These are phyloP conservation scores for Hyphopichia burtonii DNA, from an alignment of 1,139 yeast genomes.

Conservation along the genomic window DNA sequence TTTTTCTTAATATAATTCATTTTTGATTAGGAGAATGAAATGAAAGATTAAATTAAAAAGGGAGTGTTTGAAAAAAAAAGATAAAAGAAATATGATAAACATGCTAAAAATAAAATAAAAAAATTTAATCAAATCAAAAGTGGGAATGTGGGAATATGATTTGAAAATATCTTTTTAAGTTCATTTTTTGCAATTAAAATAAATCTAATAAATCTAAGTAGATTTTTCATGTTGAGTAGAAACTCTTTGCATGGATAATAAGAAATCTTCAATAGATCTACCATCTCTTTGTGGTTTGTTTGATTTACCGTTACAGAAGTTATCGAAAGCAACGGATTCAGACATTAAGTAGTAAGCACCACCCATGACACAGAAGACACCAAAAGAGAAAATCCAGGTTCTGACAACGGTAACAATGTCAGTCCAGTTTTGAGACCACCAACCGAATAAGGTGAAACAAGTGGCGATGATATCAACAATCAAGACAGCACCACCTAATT, in stretches of 20 bases:
- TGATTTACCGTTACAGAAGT: slow-evolving; percentile 90
- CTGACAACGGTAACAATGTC: slow-evolving; percentile 92
- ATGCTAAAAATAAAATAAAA: background rate
- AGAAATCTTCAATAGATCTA: slow-evolving; percentile 91
- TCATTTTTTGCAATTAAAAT: background rate
- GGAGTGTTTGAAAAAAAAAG: background rate
- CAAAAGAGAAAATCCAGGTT: slow-evolving; percentile 93
- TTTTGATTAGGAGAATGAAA: slow-evolving; percentile 1
- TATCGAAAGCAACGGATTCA: slow-evolving; percentile 82
- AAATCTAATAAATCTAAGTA: slow-evolving; percentile 23
- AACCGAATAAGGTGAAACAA: slow-evolving; percentile 89
- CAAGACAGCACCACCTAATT: slow-evolving; percentile 89
- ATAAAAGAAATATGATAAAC: too few species aligned
- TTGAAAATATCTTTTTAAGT: slow-evolving; percentile 1
- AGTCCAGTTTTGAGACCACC: slow-evolving; percentile 99
- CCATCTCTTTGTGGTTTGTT: slow-evolving; percentile 61
- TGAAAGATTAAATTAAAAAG: slow-evolving; percentile 1
- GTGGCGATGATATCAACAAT: slow-evolving; percentile 87
- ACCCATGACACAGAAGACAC: slow-evolving; percentile 94
- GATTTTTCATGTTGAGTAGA: slow-evolving; percentile 95
- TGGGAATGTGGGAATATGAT: slow-evolving; percentile 1
- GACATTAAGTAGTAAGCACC: slow-evolving; percentile 96
- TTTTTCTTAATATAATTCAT: slow-evolving; percentile 2
- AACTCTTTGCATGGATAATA: slow-evolving; percentile 96
- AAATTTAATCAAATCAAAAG: background rate